Evolutionary conservation across 495 filamentous ascomycete genomes (phyloP).

Genomic region (Aspergillus carlsbadensis): DNA sequence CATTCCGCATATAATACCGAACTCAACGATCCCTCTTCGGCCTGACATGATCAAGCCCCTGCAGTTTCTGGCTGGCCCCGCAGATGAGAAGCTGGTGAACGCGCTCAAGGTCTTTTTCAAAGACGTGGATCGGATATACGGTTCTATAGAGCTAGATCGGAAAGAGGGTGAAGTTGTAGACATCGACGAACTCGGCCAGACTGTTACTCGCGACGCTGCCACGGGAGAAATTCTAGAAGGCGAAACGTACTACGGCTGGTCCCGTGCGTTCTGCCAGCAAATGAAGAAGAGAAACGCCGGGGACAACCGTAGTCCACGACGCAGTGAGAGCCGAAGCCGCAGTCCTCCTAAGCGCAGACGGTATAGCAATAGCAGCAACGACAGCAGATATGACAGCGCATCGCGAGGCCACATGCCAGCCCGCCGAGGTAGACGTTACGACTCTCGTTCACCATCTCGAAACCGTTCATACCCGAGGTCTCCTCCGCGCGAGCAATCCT

Average conservation of each 20-base stretch:
- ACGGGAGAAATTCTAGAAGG: slow-evolving; percentile 59
- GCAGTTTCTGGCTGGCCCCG: slow-evolving; percentile 69
- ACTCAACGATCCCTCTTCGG: slow-evolving; percentile 71
- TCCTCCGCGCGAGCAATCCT: slow-evolving; percentile 48
- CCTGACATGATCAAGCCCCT: slow-evolving; percentile 70
- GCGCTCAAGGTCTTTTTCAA: slow-evolving; percentile 68
- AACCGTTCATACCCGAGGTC: slow-evolving; percentile 20
- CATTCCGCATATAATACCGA: slow-evolving; percentile 73
- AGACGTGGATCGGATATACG: slow-evolving; percentile 66
- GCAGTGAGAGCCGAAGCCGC: slow-evolving; percentile 32
- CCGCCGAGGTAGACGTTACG: slow-evolving; percentile 18
- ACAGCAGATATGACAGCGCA: slow-evolving; percentile 29
- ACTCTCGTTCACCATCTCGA: slow-evolving; percentile 30
- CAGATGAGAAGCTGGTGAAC: slow-evolving; percentile 59
- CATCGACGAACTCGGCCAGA: slow-evolving; percentile 72
- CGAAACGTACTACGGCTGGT: slow-evolving; percentile 88
- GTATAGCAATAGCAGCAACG: slow-evolving; percentile 50
- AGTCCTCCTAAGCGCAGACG: slow-evolving; percentile 42
- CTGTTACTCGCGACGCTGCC: slow-evolving; percentile 57
- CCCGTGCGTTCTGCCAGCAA: slow-evolving; percentile 71
- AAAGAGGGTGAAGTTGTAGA: slow-evolving; percentile 47
- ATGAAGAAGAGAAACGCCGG: slow-evolving; percentile 64
- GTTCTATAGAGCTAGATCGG: slow-evolving; percentile 34
- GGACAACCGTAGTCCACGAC: slow-evolving; percentile 22
- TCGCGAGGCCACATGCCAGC: slow-evolving; percentile 27